Evolutionary conservation across 2,329 filamentous ascomycete genomes (phyloP), one percentile per base, ranked within the genome.

Genomic region (Pestalotiopsis sp.): DNA sequence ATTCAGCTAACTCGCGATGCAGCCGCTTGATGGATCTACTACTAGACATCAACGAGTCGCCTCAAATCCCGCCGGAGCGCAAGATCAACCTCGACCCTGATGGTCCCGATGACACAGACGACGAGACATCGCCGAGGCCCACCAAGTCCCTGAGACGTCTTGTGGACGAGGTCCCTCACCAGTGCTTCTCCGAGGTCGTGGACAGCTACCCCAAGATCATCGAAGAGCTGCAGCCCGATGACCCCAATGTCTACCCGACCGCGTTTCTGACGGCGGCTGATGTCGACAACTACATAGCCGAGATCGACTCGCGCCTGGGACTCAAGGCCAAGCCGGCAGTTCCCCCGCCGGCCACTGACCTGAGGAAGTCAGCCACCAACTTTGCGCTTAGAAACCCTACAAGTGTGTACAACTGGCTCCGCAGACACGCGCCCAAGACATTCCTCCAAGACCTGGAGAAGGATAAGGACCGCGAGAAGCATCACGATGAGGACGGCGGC

Each of bases 361-460:
- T 70, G 27, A 77, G 78, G 68, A 66, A 31, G 14, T 61, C 76
- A 66, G 77, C 74, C 73, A 78, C 80, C 77, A 80, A 86, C 81
- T 77, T 86, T 64, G 85, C 86, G 36, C 80, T 94, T 27, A 88
- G 88, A 65, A 98, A 98, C 78, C 94, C 95, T 0, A 93, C 94
- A 57, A 97, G 93, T 69, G 95, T 97, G 3, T 97, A 97, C 82
- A 98, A 97, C 80, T 99, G 96, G 96, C 88, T 99, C 13, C 89
- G 93, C 71, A 91, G 93, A 77, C 87, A 97, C 80, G 91, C 93
- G 69, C 93, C 94, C 3, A 91, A 95, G 79, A 91, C 94, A 63
- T 95, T 97, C 82, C 82, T 97, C 23, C 92, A 97, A 78, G 93
- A 94, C 75, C 88, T 90, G 68, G 90, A 91, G 74, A 80, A 81